These are phyloP conservation scores for Alternaria solani DNA, from an alignment of 2,329 filamentous ascomycete genomes.

Conservation along the genomic window DNA sequence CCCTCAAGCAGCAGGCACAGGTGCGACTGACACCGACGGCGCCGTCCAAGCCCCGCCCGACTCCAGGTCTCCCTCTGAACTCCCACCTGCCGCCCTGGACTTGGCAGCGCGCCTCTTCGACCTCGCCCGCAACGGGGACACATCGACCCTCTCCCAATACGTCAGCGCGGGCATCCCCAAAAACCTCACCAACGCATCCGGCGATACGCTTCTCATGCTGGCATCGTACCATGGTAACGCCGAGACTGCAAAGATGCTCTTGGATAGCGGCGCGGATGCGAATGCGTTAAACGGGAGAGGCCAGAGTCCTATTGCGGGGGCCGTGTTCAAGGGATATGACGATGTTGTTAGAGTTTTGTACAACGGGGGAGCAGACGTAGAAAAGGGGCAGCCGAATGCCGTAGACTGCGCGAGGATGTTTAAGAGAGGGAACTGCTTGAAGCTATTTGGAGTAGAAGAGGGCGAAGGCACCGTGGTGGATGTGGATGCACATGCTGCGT, in stretches of 20 bases:
- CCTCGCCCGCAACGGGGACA: constrained; percentile 68
- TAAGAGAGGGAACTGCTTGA: constrained; percentile 46
- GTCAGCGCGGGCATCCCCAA: constrained; percentile 70
- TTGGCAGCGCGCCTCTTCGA: constrained; percentile 73
- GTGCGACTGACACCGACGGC: constrained; percentile 2
- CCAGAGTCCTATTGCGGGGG: constrained; percentile 74
- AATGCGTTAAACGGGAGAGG: constrained; percentile 73
- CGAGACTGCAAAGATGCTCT: constrained; percentile 66
- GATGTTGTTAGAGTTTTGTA: constrained; percentile 66
- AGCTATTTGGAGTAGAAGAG: constrained; percentile 39
- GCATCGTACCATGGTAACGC: constrained; percentile 74
- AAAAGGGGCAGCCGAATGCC: constrained; percentile 55
- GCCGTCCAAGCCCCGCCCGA: constrained; percentile 15
- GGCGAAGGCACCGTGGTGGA: constrained; percentile 21
- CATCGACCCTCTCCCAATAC: constrained; percentile 67
- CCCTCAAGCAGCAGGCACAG: constrained; percentile 9
- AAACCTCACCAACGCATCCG: constrained; percentile 76
- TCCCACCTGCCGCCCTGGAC: constrained; percentile 71
- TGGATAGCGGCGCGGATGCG: constrained; percentile 70
- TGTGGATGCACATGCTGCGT: constrained; percentile 5
- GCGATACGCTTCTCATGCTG: constrained; percentile 78
- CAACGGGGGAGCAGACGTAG: constrained; percentile 53
- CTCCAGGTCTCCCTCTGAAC: constrained; percentile 30
- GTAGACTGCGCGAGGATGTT: constrained; percentile 59
- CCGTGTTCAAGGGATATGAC: constrained; percentile 75